Evolutionary conservation across 176 grass and related monocot genomes (phyloP), one percentile per base, ranked within the genome.

Genomic region (Thinopyrum elongatum): DNA sequence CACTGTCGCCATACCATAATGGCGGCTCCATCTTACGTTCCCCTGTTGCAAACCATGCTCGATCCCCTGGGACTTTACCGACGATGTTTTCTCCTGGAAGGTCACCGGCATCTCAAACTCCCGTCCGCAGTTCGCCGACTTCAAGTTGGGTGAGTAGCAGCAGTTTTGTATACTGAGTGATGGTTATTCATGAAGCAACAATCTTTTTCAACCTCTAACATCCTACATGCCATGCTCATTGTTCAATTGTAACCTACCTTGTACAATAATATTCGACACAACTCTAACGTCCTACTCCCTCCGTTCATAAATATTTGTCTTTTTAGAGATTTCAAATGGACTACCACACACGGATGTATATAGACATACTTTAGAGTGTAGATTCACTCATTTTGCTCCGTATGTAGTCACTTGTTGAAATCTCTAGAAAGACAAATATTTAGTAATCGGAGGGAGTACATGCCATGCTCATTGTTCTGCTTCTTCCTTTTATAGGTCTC

Each of bases 1-100:
- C 94, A 13, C 46, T 93, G 0, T 98, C 92, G 34, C 88, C 86
- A 33, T 90, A 85, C 87, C 77, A 86, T 80, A 80, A 81, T 79
- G 77, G 76, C 86, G 82, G 80, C 73, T 88, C 87, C 77, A 55
- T 84, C 29, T 78, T 82, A 30, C 84, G 66, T 63, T 94, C 92
- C 63, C 94, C 92, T 51, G 74, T 79, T 82, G 80, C 90, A 22
- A 76, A 86, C 33, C 47, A 82, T 10, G 65, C 74, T 80, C 93
- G 91, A n/a, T 82, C 80, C 55, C 80, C 85, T 80, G 82, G 76
- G 65, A 83, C 79, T 46, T 86, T 86, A 71, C 82, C 88, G n/a
- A 89, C 64, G 46, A 51, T 53, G 46, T 17, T 64, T 55, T 94
- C 90, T 84, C 84, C 80, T 80, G 87, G 85, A 78, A 88, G 84